Evolutionary conservation across 192 early-diverging fungal genomes (phyloP), one percentile per base, ranked within the genome.

Genomic region (Chytriomyces hyalinus): DNA sequence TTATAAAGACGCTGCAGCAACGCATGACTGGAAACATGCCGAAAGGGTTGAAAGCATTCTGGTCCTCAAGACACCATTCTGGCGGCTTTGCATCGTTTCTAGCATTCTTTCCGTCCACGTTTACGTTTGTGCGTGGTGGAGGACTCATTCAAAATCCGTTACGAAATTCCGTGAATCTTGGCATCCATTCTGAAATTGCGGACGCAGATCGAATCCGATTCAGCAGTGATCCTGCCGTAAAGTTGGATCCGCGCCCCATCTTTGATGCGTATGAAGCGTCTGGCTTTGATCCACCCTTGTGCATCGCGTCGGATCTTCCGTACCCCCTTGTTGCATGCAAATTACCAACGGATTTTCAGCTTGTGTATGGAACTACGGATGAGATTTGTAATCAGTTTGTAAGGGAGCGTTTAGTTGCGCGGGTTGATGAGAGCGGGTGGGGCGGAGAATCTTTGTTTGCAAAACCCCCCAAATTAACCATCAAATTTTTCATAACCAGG

Each of bases 261-360:
- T 73, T 44, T 62, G 71, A 73, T 26, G 71, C 60, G 6, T 73
- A 63, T 26, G 71, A 73, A 62, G 20, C 13, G 1, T 46, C 26
- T n/a, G 71, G 71, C 1, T 73, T 73, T 45, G 60, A 73, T n/a
- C 28, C 71, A 0, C 71, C 71, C 9, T 45, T 73, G 17, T 8
- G 15, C 57, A 62, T 73, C 47, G 53, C 53, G 8, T 7, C 28
- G 28, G 61, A 73, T 26, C 60, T 73, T 8, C 59, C 53, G n/a
- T 73, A 43, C 60, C 11, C 8, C 3, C 60, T 73, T 10, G 45
- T 73, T 26, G 7, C 15, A 2, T 60, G 59, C 22, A 62, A 17
- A 22, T 44, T 73, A 4, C 71, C 71, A 9, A 9, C 15, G 15
- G n/a, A 45, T 26, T 73, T 62, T 26, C 43, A 73, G n/a, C 60